These are phyloP conservation scores for Trichoderma erinaceum DNA, from an alignment of 495 filamentous ascomycete genomes.

Conservation along the genomic window DNA sequence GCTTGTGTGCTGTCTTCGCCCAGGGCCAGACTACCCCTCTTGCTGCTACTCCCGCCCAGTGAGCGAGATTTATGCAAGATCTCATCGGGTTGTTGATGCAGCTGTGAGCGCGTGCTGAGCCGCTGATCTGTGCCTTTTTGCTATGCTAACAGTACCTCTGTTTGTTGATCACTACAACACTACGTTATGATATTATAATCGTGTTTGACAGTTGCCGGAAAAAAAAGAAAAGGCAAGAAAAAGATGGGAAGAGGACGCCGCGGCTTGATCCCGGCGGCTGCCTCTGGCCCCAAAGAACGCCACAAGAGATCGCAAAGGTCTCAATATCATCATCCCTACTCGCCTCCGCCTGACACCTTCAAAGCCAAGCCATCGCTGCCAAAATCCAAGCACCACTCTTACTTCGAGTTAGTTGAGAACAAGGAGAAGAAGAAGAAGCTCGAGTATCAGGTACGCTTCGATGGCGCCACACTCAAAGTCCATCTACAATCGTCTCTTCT, in stretches of 20 bases:
- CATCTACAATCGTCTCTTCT: conserved; percentile 11
- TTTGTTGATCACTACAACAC: background rate
- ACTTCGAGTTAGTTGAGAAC: conserved; percentile 50
- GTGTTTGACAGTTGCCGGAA: background rate
- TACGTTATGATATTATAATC: background rate
- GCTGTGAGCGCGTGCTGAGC: background rate
- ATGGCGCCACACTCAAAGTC: background rate
- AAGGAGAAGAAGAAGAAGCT: conserved; percentile 52
- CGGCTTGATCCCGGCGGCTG: background rate
- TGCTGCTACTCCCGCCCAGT: background rate
- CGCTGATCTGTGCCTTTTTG: conserved; percentile 5
- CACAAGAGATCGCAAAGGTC: conserved; percentile 2
- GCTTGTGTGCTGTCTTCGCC: background rate
- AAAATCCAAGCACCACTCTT: conserved; percentile 47
- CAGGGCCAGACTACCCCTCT: background rate
- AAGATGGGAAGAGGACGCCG: conserved; percentile 6
- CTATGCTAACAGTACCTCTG: background rate
- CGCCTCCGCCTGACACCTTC: conserved; percentile 28
- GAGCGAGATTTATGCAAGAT: conserved; percentile 6
- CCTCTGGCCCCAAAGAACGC: conserved; percentile 15
- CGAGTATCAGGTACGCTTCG: conserved; percentile 39
- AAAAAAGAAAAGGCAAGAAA: background rate
- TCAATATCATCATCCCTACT: conserved; percentile 13
- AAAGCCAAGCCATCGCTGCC: conserved; percentile 27
- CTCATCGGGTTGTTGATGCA: background rate